A percentile compares a stretch with the other conserved stretches of the same genome.
These are phyloP conservation scores for Coniochaeta sp. DNA, from an alignment of 2,329 filamentous ascomycete genomes.

Conservation along the genomic window DNA sequence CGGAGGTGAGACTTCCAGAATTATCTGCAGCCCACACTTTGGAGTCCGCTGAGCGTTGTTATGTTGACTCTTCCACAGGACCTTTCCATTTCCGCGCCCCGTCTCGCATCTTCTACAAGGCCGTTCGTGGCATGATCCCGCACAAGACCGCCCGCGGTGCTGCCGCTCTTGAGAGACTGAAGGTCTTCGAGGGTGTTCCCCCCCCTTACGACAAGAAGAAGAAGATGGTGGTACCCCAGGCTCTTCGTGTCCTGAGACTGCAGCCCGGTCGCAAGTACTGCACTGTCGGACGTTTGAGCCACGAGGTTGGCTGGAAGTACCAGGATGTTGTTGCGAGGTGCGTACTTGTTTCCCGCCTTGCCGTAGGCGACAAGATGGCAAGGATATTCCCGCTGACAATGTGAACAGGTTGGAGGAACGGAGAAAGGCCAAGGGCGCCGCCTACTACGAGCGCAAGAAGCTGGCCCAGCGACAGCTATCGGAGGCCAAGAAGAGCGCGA, in stretches of 20 bases:
- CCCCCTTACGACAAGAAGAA: slow-evolving; percentile 99
- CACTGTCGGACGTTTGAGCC: slow-evolving; percentile 94
- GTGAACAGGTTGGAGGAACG: slow-evolving; percentile 84
- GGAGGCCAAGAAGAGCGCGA: slow-evolving; percentile 88
- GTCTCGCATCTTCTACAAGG: slow-evolving; percentile 99
- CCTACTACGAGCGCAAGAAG: slow-evolving; percentile 99
- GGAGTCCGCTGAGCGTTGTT: background rate
- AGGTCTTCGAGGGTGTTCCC: slow-evolving; percentile 99
- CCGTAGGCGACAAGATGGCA: background rate
- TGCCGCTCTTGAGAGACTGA: slow-evolving; percentile 94
- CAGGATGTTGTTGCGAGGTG: slow-evolving; percentile 97
- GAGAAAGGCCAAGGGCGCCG: slow-evolving; percentile 97
- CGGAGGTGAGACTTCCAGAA: slow-evolving; percentile 62
- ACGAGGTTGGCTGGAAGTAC: slow-evolving; percentile 99
- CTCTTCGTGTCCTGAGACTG: slow-evolving; percentile 89
- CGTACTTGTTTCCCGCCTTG: slow-evolving; percentile 32
- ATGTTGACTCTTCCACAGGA: slow-evolving; percentile 47
- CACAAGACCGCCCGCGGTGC: slow-evolving; percentile 99
- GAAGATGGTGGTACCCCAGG: slow-evolving; percentile 98
- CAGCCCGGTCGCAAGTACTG: slow-evolving; percentile 99
- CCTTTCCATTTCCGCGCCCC: slow-evolving; percentile 99
- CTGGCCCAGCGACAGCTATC: slow-evolving; percentile 81
- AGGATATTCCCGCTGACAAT: background rate
- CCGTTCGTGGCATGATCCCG: slow-evolving; percentile 99
- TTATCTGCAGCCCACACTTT: background rate